Base-by-base conservation (phyloP, 805 yeast genomes). In the Priceomyces medius region DNA sequence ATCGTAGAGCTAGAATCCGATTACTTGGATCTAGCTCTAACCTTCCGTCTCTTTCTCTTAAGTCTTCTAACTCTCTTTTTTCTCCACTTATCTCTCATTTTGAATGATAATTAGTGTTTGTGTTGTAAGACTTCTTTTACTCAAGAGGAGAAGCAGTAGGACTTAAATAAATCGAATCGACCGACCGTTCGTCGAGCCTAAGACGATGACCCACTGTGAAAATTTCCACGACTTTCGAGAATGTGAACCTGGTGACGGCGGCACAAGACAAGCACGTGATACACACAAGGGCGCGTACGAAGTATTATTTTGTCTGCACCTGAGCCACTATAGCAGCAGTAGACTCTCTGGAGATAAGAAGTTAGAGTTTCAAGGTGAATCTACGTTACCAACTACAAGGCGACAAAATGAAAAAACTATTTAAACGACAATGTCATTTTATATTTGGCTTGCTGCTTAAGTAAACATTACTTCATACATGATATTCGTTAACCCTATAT, bases 1-100 rank as follows among this genome's bases (percentile, higher is more conserved):
- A 31, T 31, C 16, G 34, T 19, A 5, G 16, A 20, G 34, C 31
- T 32, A 37, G n/a, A n/a, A 23, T 68, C 71, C 85, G 86, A 80
- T 85, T 85, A 87, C 84, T 87, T 87, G 82, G 96, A 88, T 88
- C 98, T 89, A 79, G 98, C 98, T 88, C 98, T 88, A 70, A 91
- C 97, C 96, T 91, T 91, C 97, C 98, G 97, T 86, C 98, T 88
- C 96, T 91, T 91, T 83, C 97, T 88, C 88, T 91, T 91, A 74
- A 91, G 87, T 88, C 98, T 88, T 88, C 98, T 90, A 77, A 86
- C 95, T 90, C 98, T 91, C 96, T 91, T 91, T 87, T 91, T 91
- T 87, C 97, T 91, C 98, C 97, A 90, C 86, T 90, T 90, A 79
- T 86, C 83, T 84, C 95, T 85, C 95, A 86, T 86, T 66, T 68